These are phyloP conservation scores for Candida bentonensis DNA, from an alignment of 805 yeast species.

Conservation along the genomic window DNA sequence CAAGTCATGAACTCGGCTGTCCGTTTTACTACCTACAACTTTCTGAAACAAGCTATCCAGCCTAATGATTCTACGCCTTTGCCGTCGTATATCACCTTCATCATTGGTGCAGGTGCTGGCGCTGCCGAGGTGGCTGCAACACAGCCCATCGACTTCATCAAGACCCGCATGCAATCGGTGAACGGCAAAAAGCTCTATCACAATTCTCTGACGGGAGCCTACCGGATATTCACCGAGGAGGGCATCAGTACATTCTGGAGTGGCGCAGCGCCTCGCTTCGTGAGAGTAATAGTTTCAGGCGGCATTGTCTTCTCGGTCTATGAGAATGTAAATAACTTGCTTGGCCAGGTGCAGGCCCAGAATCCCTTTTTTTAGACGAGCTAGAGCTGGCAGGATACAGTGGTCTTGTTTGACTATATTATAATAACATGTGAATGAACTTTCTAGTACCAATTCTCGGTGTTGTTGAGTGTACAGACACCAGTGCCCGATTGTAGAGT, in stretches of 20 bases:
- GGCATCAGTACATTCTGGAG: constrained; percentile 25
- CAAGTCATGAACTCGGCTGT: constrained; percentile 70
- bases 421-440: too few relatives aligned
- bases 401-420: too few relatives aligned
- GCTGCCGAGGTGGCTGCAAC: constrained; percentile 62
- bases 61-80: constrained; percentile 14
- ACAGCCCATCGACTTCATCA: constrained; percentile 81
- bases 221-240: constrained; percentile 24
- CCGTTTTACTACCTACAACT: constrained; percentile 71
- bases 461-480: constrained; percentile 21
- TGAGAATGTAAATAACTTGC: constrained; percentile 17
- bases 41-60: constrained; percentile 46
- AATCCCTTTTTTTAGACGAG: constrained; percentile 8
- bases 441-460: constrained; percentile 20
- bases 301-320: constrained; percentile 55
- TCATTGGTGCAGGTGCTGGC: constrained; percentile 49
- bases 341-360: constrained; percentile 9
- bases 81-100: constrained; percentile 15
- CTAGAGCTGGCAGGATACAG: neutral
- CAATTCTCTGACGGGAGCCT: constrained; percentile 22
- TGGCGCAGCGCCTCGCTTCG: constrained; percentile 40
- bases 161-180: constrained; percentile 72
- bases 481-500: constrained; percentile 34
- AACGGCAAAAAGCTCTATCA: constrained; percentile 23
- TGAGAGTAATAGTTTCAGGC: constrained; percentile 59